phyloP scores from a whole-genome alignment of 768 basidiomycete species.

The Boletus vermiculosoides region DNA sequence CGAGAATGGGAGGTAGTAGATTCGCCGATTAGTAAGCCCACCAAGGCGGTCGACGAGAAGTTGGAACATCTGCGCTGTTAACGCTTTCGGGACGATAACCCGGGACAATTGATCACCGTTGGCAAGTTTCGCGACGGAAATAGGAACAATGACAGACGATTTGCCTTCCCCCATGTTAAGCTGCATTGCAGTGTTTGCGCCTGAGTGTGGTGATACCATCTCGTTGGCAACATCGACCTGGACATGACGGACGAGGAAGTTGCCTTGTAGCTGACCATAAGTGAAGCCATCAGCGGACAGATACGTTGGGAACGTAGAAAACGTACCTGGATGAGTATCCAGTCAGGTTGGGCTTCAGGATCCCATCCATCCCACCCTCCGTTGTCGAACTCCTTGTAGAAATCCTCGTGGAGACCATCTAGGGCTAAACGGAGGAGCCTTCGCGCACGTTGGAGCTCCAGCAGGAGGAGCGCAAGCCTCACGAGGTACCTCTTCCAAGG shows the following conservation, averaged over 20 bases:
- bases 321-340: slow-evolving; percentile 44
- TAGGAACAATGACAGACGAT: slow-evolving; percentile 44
- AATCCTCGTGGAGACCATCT: slow-evolving; percentile 26
- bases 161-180: slow-evolving; percentile 62
- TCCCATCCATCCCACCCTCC: slow-evolving; percentile 19
- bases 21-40: slow-evolving; percentile 42
- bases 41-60: slow-evolving; percentile 40
- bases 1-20: slow-evolving; percentile 49
- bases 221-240: slow-evolving; percentile 41
- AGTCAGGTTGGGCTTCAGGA: slow-evolving; percentile 33
- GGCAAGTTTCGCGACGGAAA: slow-evolving; percentile 40
- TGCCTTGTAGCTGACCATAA: slow-evolving; percentile 39
- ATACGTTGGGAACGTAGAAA: neutral
- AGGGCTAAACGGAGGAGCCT: slow-evolving; percentile 29
- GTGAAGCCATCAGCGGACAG: neutral
- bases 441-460: slow-evolving; percentile 37
- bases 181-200: slow-evolving; percentile 41
- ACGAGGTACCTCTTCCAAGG: slow-evolving; percentile 32
- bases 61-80: slow-evolving; percentile 46
- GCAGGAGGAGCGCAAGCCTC: slow-evolving; percentile 23
- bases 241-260: slow-evolving; percentile 40
- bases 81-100: slow-evolving; percentile 46
- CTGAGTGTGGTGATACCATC: slow-evolving; percentile 42
- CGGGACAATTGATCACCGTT: slow-evolving; percentile 42
- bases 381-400: slow-evolving; percentile 26